Percentiles rank a stretch among this genome's conserved stretches.
Evolutionary conservation across 2,329 filamentous ascomycete genomes (phyloP).

Genomic region (Aspergillus thermomutatus): DNA sequence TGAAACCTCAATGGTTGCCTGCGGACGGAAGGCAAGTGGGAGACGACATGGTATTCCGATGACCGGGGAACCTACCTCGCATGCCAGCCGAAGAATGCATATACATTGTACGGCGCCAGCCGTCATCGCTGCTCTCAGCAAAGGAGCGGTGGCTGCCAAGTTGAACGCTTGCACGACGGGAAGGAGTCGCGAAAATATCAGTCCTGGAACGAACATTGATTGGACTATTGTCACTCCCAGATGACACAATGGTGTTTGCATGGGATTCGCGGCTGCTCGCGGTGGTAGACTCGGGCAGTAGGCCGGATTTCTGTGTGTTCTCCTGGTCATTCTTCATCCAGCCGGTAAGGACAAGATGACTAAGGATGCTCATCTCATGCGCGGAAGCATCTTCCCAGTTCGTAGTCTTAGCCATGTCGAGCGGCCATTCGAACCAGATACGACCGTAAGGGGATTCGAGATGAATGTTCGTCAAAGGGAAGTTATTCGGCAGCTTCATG

Average conservation of each 20-base stretch:
- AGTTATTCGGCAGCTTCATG: conserved; percentile 17
- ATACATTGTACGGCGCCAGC: conserved; percentile 13
- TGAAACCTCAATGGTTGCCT: not conserved
- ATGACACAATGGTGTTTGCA: conserved; percentile 4
- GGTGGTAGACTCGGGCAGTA: not conserved
- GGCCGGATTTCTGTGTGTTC: not conserved
- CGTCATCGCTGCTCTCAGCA: conserved; percentile 1
- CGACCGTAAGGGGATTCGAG: conserved; percentile 26
- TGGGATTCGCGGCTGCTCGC: not conserved
- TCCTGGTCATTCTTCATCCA: conserved; percentile 13
- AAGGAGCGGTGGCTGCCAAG: not conserved
- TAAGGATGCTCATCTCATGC: conserved; percentile 21
- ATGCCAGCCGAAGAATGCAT: conserved; percentile 6
- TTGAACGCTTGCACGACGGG: conserved; percentile 14
- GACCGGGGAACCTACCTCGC: conserved; percentile 6
- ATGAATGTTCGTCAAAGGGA: conserved; percentile 10
- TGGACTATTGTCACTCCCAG: not conserved
- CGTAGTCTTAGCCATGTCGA: conserved; percentile 9
- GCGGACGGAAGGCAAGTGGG: conserved; percentile 17
- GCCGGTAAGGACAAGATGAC: conserved; percentile 19
- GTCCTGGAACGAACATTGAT: conserved; percentile 4
- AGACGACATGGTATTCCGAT: conserved; percentile 22
- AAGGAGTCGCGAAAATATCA: conserved; percentile 6
- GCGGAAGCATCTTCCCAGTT: conserved; percentile 21
- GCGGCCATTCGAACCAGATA: conserved; percentile 28